phyloP scores from a whole-genome alignment of 2,329 filamentous ascomycete species.

The Cladosporium sp. region DNA sequence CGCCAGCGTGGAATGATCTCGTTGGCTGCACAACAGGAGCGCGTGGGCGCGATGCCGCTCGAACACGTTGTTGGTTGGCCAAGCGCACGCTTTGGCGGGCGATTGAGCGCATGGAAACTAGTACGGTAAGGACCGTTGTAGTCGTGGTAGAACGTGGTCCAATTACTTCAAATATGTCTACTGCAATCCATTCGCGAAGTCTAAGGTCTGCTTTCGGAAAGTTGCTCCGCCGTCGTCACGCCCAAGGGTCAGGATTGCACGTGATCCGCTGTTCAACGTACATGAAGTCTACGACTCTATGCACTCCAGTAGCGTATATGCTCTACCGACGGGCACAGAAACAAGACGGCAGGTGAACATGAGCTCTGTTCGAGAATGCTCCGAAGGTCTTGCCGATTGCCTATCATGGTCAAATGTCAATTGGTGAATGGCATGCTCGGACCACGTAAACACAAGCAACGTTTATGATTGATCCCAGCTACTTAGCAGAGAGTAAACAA shows the following conservation, averaged over 20 bases:
- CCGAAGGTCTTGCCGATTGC: too few relatives aligned
- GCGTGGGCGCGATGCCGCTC: constrained; percentile 18
- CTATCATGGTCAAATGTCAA: too few relatives aligned
- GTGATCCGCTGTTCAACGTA: too few relatives aligned
- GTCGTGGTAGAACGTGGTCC: not conserved
- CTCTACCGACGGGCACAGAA: too few relatives aligned
- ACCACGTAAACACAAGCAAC: too few relatives aligned
- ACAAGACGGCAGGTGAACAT: too few relatives aligned
- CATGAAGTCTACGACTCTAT: too few relatives aligned
- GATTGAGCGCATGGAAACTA: constrained; percentile 25
- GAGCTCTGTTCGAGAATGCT: too few relatives aligned
- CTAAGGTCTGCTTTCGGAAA: not conserved
- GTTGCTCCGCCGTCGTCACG: constrained; percentile 58
- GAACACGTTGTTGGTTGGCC: constrained; percentile 21
- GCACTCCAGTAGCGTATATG: too few relatives aligned
- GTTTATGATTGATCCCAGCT: too few relatives aligned
- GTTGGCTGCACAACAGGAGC: constrained; percentile 13
- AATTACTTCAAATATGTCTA: not conserved
- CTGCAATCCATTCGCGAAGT: not conserved
- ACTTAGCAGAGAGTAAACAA: too few relatives aligned
- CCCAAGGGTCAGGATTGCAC: constrained; percentile 39
- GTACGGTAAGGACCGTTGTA: not conserved
- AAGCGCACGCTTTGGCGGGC: constrained; percentile 30
- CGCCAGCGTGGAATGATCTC: constrained; percentile 22
- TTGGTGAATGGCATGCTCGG: too few relatives aligned